Evolutionary conservation across 768 basidiomycete genomes (phyloP).

Genomic region (Podaxis sp.): DNA sequence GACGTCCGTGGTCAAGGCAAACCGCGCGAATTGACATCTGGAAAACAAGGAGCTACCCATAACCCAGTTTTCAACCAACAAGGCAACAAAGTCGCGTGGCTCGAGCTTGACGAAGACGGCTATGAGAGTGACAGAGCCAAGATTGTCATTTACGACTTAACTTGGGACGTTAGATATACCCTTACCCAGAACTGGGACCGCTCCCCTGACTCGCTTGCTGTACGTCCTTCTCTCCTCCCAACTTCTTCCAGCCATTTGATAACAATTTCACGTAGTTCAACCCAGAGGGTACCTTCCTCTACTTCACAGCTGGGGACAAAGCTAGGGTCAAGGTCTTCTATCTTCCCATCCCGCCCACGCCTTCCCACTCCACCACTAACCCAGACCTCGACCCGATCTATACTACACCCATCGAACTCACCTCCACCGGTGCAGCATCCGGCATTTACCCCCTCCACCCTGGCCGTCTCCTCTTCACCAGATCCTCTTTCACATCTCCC

Average conservation of each 20-base stretch:
- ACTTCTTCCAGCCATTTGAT: background rate
- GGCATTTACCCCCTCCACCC: slow-evolving; percentile 60
- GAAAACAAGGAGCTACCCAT: slow-evolving; percentile 80
- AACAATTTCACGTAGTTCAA: slow-evolving; percentile 58
- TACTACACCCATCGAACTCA: slow-evolving; percentile 57
- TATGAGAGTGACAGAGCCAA: slow-evolving; percentile 86
- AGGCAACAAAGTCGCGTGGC: slow-evolving; percentile 81
- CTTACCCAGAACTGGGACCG: slow-evolving; percentile 87
- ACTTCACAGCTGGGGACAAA: slow-evolving; percentile 74
- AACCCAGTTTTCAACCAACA: slow-evolving; percentile 66
- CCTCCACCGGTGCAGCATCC: slow-evolving; percentile 54
- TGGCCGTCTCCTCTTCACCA: slow-evolving; percentile 68
- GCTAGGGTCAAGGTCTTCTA: slow-evolving; percentile 76
- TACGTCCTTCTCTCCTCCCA: slow-evolving; percentile 32
- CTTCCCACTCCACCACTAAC: slow-evolving; percentile 49
- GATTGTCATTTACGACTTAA: slow-evolving; percentile 77
- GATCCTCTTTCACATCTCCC: slow-evolving; percentile 74
- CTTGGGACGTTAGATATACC: slow-evolving; percentile 63
- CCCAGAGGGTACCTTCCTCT: slow-evolving; percentile 64
- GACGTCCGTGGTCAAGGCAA: slow-evolving; percentile 48
- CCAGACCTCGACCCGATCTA: slow-evolving; percentile 49
- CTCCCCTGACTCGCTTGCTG: slow-evolving; percentile 61
- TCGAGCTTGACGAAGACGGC: slow-evolving; percentile 84
- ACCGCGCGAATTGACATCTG: slow-evolving; percentile 74
- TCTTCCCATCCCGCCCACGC: slow-evolving; percentile 66